These are phyloP conservation scores for Prunus salicina DNA, from an alignment of 306 rosid species.

Conservation along the genomic window DNA sequence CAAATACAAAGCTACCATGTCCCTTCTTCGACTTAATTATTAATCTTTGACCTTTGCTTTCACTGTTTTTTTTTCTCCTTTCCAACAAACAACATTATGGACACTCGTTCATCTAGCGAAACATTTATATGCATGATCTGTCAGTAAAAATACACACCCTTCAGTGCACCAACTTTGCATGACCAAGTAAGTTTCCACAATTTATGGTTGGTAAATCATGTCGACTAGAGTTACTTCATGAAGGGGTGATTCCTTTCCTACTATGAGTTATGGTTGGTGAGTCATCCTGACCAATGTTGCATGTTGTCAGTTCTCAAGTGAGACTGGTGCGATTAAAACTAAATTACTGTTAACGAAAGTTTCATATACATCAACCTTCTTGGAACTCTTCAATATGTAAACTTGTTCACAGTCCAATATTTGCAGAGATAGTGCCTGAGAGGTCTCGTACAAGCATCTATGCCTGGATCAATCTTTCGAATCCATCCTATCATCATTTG, in stretches of 20 bases:
- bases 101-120: background rate
- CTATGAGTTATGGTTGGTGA: background rate
- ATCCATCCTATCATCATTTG: constrained; percentile 68
- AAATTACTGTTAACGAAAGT: background rate
- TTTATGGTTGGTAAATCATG: background rate
- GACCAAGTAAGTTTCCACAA: background rate
- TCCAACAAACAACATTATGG: background rate
- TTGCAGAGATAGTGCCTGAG: constrained; percentile 94
- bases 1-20: background rate
- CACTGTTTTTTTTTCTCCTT: background rate
- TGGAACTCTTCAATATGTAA: constrained; percentile 16
- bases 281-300: background rate
- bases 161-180: background rate
- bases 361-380: background rate
- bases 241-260: background rate
- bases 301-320: background rate
- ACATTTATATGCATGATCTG: background rate
- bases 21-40: background rate
- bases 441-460: constrained; percentile 73
- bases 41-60: background rate
- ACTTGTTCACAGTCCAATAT: constrained; percentile 70
- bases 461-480: constrained; percentile 81
- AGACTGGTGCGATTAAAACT: background rate
- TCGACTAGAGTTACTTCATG: background rate
- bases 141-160: background rate